Conservation (phyloP, 2,329 filamentous ascomycete species). For the Neonectria hederae region DNA sequence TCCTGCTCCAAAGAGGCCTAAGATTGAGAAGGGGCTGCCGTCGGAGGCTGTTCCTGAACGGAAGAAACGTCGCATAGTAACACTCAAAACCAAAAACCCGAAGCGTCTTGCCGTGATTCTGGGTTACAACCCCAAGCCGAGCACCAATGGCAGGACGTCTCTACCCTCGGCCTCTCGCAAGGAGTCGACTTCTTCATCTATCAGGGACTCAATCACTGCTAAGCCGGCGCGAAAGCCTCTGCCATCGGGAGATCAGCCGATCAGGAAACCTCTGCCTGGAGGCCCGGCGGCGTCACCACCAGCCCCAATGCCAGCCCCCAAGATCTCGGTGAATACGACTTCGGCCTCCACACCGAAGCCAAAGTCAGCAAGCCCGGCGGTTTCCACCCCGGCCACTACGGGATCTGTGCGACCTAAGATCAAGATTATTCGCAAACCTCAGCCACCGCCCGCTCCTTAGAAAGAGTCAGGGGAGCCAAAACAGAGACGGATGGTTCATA, state of each 20-base stretch:
- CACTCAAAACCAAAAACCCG: slow-evolving; percentile 48
- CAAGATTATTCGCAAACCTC: slow-evolving; percentile 50
- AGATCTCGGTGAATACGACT: slow-evolving; percentile 39
- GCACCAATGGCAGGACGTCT: slow-evolving; percentile 42
- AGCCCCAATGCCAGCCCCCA: slow-evolving; percentile 37
- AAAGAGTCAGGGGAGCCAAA: slow-evolving; percentile 3
- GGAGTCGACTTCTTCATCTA: slow-evolving; percentile 36
- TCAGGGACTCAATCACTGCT: slow-evolving; percentile 45
- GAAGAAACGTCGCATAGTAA: slow-evolving; percentile 50
- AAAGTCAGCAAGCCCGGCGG: slow-evolving; percentile 39
- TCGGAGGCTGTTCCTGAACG: slow-evolving; percentile 34
- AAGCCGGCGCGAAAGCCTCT: slow-evolving; percentile 51
- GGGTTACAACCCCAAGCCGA: slow-evolving; percentile 38
- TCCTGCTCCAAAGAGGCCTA: slow-evolving; percentile 52
- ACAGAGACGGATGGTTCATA: background rate
- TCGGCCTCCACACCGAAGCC: slow-evolving; percentile 33
- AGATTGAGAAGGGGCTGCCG: slow-evolving; percentile 45
- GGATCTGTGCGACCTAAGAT: slow-evolving; percentile 47
- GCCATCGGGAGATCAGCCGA: slow-evolving; percentile 42
- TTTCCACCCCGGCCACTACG: slow-evolving; percentile 36
- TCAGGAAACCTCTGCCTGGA: slow-evolving; percentile 48
- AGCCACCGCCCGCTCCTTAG: slow-evolving; percentile 41
- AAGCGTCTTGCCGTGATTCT: slow-evolving; percentile 49
- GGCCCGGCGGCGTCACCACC: slow-evolving; percentile 38
- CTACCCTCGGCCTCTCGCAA: slow-evolving; percentile 45